These are phyloP conservation scores for Caloboletus inedulis DNA, from an alignment of 1,284 basidiomycete species.

Conservation along the genomic window DNA sequence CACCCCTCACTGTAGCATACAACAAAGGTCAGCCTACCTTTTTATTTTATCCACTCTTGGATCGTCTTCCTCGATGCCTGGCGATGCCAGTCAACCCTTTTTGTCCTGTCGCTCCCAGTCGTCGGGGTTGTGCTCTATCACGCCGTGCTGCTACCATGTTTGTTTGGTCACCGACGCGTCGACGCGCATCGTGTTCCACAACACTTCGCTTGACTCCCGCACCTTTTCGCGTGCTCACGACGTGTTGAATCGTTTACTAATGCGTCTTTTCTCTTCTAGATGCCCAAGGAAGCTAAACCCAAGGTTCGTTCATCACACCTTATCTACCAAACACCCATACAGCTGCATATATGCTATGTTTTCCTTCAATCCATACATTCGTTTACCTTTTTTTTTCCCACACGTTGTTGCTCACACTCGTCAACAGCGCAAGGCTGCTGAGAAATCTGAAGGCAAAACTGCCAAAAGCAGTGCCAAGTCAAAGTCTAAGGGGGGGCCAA, in stretches of 20 bases:
- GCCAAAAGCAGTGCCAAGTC: conserved; percentile 70
- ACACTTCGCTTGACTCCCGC: conserved; percentile 26
- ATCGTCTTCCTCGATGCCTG: conserved; percentile 28
- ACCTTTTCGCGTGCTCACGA: conserved; percentile 25
- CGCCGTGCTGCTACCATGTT: conserved; percentile 22
- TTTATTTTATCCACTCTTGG: conserved; percentile 20
- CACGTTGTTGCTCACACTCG: conserved; percentile 18
- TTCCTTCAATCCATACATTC: background rate
- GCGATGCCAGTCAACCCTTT: conserved; percentile 14
- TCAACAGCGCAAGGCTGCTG: conserved; percentile 66
- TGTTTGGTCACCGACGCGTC: conserved; percentile 36
- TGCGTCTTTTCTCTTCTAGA: conserved; percentile 45
- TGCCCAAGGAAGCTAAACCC: conserved; percentile 81
- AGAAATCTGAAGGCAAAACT: conserved; percentile 61
- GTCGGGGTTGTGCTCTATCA: conserved; percentile 13
- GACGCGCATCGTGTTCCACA: conserved; percentile 30
- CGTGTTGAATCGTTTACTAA: conserved; percentile 37
- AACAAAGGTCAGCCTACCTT: conserved; percentile 28
- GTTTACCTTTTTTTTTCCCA: background rate
- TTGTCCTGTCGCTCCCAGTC: conserved; percentile 12
- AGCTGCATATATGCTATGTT: conserved; percentile 23
- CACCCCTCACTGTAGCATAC: conserved; percentile 27
- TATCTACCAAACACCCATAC: conserved; percentile 6
- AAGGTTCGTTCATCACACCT: conserved; percentile 47
- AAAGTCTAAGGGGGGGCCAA: conserved; percentile 51